These are phyloP conservation scores for Dryas octopetala DNA, from an alignment of 306 rosid species.

Conservation along the genomic window DNA sequence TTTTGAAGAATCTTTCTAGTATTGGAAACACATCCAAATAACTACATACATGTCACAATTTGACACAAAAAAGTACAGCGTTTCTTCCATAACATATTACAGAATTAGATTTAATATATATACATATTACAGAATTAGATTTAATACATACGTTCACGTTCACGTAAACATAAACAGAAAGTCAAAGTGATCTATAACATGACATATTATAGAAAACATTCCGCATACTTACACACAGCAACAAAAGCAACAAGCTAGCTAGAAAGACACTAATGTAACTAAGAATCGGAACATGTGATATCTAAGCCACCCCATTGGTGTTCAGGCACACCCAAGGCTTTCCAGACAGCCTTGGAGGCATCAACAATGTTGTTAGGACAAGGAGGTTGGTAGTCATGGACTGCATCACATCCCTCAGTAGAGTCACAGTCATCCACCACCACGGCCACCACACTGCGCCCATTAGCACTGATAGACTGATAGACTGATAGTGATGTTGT, in stretches of 20 bases:
- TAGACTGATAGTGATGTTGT: slow-evolving; percentile 19
- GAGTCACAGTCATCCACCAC: slow-evolving; percentile 67
- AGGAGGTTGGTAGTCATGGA: slow-evolving; percentile 38
- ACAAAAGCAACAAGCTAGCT: neutral
- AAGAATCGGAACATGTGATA: slow-evolving; percentile 4
- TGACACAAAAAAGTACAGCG: too few relatives aligned
- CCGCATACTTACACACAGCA: neutral
- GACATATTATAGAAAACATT: neutral
- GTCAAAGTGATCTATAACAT: too few relatives aligned
- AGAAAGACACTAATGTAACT: neutral
- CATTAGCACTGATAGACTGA: slow-evolving; percentile 24
- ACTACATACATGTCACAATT: too few relatives aligned
- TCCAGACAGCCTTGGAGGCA: slow-evolving; percentile 26
- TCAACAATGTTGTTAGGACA: too few relatives aligned
- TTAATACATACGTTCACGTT: too few relatives aligned
- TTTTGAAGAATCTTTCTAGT: too few relatives aligned
- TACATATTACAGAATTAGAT: too few relatives aligned
- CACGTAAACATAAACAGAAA: too few relatives aligned
- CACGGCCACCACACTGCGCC: slow-evolving; percentile 34
- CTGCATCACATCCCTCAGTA: slow-evolving; percentile 38
- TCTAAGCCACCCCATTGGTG: slow-evolving; percentile 8
- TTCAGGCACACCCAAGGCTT: slow-evolving; percentile 17
- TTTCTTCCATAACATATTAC: too few relatives aligned
- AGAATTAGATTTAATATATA: too few relatives aligned
- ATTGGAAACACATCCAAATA: too few relatives aligned